phyloP scores from a whole-genome alignment of 148 eudicot species.

The Simmondsia chinensis region DNA sequence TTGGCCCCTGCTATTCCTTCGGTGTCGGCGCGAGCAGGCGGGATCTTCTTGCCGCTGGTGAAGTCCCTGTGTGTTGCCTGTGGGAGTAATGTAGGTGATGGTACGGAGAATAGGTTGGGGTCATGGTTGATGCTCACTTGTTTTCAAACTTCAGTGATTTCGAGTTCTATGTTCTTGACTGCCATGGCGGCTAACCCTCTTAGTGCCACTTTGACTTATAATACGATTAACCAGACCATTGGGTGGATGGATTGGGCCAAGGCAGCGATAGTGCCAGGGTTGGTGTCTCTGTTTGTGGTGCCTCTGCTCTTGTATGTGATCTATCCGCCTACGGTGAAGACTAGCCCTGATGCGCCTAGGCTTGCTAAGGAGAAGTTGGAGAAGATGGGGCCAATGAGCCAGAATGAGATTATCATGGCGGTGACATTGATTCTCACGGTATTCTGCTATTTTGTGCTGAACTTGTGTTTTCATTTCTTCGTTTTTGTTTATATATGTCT shows the following conservation, averaged over 20 bases:
- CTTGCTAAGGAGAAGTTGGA: slow-evolving; percentile 73
- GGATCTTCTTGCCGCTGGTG: slow-evolving; percentile 73
- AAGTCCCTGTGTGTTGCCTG: slow-evolving; percentile 76
- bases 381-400: slow-evolving; percentile 83
- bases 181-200: slow-evolving; percentile 95
- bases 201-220: slow-evolving; percentile 62
- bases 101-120: slow-evolving; percentile 71
- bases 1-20: slow-evolving; percentile 94
- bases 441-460: slow-evolving; percentile 5
- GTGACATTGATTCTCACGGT: slow-evolving; percentile 84
- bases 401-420: slow-evolving; percentile 84
- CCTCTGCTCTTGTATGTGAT: slow-evolving; percentile 67
- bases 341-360: slow-evolving; percentile 93
- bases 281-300: slow-evolving; percentile 81
- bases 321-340: slow-evolving; percentile 84
- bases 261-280: slow-evolving; percentile 91
- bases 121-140: slow-evolving; percentile 93
- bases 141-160: slow-evolving; percentile 82
- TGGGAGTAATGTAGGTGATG: slow-evolving; percentile 87
- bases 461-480: not conserved
- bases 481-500: too few relatives aligned
- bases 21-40: slow-evolving; percentile 88
- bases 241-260: slow-evolving; percentile 99
- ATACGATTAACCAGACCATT: slow-evolving; percentile 55
- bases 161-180: slow-evolving; percentile 85